These are phyloP conservation scores for Tolypocladium ophioglossoides DNA, from an alignment of 2,329 filamentous ascomycete genomes.

Conservation along the genomic window DNA sequence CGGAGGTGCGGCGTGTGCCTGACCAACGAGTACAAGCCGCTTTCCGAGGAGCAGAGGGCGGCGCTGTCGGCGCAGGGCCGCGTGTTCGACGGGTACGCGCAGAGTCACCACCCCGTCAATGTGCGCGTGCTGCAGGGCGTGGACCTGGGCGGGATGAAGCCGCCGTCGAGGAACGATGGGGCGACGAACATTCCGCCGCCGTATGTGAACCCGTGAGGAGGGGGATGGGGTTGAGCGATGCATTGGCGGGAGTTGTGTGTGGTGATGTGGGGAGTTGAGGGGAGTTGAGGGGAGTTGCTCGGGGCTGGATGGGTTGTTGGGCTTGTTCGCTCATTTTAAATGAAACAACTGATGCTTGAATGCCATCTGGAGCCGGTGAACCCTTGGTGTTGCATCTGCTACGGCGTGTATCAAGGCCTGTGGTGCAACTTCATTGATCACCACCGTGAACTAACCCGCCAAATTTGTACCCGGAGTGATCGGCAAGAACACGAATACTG, in stretches of 20 bases:
- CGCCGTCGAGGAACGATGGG: slow-evolving; percentile 12
- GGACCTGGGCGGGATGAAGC: slow-evolving; percentile 18
- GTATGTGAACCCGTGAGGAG: slow-evolving; percentile 30
- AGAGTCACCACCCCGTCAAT: slow-evolving; percentile 22
- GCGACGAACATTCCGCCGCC: slow-evolving; percentile 13
- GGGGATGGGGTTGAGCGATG: background rate
- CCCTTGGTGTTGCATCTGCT: too few species aligned
- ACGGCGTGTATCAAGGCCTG: too few species aligned
- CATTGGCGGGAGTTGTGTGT: background rate
- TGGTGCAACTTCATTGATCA: too few species aligned
- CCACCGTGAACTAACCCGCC: too few species aligned
- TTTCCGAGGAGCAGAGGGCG: slow-evolving; percentile 25
- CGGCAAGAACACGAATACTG: too few species aligned
- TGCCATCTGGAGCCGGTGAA: background rate
- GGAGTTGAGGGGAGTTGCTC: background rate
- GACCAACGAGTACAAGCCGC: slow-evolving; percentile 16
- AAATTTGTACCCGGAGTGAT: too few species aligned
- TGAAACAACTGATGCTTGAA: background rate
- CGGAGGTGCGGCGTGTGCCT: slow-evolving; percentile 35
- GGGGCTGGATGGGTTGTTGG: too few species aligned
- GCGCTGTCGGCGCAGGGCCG: slow-evolving; percentile 16
- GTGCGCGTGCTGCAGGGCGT: slow-evolving; percentile 27
- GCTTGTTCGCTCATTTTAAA: background rate
- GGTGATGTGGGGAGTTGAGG: background rate
- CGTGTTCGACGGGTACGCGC: slow-evolving; percentile 7